A percentile compares a stretch with the other conserved stretches of the same genome.
These are phyloP conservation scores for Pigoraptor vietnamica DNA, from an alignment of 78 protist genomes.

Conservation along the genomic window DNA sequence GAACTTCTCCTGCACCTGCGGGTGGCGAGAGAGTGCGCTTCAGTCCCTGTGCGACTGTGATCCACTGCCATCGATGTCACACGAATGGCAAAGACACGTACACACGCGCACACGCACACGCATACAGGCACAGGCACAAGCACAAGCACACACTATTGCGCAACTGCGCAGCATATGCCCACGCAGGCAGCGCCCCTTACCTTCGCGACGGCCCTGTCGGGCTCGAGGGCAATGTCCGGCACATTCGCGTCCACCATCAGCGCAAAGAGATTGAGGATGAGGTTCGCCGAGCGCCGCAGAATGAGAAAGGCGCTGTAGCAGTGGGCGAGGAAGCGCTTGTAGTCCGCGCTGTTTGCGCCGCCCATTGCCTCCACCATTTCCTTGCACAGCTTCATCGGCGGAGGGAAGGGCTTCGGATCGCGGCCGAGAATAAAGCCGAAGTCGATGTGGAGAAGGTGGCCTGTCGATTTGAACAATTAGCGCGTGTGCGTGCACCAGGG, in stretches of 20 bases:
- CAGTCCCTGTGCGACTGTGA: neutral
- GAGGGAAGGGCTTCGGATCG: constrained; percentile 91
- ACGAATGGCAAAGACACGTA: neutral
- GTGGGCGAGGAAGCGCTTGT: constrained; percentile 55
- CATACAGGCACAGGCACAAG: neutral
- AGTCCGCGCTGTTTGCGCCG: constrained; percentile 68
- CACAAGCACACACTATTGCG: neutral
- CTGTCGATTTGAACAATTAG: neutral
- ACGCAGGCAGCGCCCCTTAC: neutral
- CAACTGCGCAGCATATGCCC: neutral
- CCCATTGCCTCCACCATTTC: constrained; percentile 98
- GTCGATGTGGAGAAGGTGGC: constrained; percentile 92
- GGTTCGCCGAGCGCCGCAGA: constrained; percentile 74
- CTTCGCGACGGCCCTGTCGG: constrained; percentile 43
- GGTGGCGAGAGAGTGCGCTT: neutral
- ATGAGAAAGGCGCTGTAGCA: constrained; percentile 89
- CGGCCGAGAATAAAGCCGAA: constrained; percentile 94
- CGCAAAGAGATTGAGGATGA: constrained; percentile 81
- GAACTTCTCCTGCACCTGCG: constrained; percentile 80
- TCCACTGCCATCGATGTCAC: neutral
- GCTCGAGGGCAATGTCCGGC: constrained; percentile 62
- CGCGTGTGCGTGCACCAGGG: neutral
- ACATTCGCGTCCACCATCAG: constrained; percentile 91
- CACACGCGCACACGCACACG: neutral
- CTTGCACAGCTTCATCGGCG: constrained; percentile 90